Evolutionary conservation across 805 yeast species (phyloP).

Genomic region (Cyberlindnera saturnus): DNA sequence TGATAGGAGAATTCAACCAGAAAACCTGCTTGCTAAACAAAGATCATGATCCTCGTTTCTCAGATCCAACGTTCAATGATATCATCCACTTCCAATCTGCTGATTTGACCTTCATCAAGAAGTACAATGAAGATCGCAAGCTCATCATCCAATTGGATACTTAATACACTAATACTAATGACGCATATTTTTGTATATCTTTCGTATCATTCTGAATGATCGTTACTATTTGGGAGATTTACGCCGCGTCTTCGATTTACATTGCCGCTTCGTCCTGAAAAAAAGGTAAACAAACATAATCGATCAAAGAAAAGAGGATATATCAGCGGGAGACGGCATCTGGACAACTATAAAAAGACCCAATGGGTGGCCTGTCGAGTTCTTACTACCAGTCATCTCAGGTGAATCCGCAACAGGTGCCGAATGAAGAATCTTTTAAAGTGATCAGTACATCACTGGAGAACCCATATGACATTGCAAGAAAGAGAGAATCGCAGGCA

Average conservation of each 20-base stretch:
- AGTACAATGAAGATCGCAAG: slow-evolving; percentile 17
- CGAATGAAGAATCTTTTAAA: slow-evolving; percentile 10
- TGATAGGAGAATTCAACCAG: slow-evolving; percentile 5
- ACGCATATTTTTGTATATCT: too few relatives aligned
- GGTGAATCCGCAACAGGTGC: not conserved
- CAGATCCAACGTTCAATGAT: slow-evolving; percentile 17
- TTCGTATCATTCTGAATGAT: too few relatives aligned
- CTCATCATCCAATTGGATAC: slow-evolving; percentile 10
- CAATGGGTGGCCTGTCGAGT: not conserved
- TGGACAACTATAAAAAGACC: too few relatives aligned
- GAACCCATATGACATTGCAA: slow-evolving; percentile 25
- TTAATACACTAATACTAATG: not conserved
- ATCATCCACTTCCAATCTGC: slow-evolving; percentile 11
- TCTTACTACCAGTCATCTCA: not conserved
- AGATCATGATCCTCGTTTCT: slow-evolving; percentile 22
- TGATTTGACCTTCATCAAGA: slow-evolving; percentile 10
- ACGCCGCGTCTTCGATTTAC: too few relatives aligned
- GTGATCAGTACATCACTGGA: slow-evolving; percentile 19
- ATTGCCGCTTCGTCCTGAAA: not conserved
- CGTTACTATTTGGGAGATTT: too few relatives aligned
- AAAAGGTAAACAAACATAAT: not conserved
- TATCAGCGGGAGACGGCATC: too few relatives aligned
- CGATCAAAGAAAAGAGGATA: too few relatives aligned
- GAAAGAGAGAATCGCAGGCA: slow-evolving; percentile 14
- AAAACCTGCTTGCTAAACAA: slow-evolving; percentile 10